These are phyloP conservation scores for Nakaseomyces bracarensis DNA, from an alignment of 1,139 yeast species.

Conservation along the genomic window DNA sequence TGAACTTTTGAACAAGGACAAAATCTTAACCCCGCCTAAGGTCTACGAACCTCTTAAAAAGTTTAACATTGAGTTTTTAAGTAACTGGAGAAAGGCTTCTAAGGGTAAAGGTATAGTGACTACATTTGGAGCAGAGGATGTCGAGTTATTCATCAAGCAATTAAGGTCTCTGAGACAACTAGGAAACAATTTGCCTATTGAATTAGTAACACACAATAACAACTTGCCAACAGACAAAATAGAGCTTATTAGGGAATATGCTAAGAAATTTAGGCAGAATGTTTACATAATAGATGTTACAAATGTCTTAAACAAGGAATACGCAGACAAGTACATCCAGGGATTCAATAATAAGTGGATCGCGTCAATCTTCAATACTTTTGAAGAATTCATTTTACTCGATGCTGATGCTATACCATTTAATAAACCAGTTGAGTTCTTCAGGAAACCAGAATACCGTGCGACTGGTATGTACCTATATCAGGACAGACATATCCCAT, in stretches of 20 bases:
- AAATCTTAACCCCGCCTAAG: conserved; percentile 9
- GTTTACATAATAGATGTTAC: conserved; percentile 1
- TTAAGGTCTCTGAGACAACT: not conserved
- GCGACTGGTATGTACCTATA: conserved; percentile 37
- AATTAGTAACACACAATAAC: conserved; percentile 2
- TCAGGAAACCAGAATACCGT: conserved; percentile 32
- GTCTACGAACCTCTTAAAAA: conserved; percentile 7
- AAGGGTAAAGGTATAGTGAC: conserved; percentile 26
- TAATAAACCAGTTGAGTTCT: conserved; percentile 14
- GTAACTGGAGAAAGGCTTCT: conserved; percentile 32
- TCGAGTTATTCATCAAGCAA: not conserved
- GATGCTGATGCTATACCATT: conserved; percentile 51
- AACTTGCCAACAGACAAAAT: not conserved
- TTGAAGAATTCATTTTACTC: conserved; percentile 40
- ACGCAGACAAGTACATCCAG: conserved; percentile 11
- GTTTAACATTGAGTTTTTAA: conserved; percentile 22
- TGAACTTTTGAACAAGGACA: conserved; percentile 13
- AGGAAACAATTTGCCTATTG: conserved; percentile 6
- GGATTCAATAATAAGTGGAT: conserved; percentile 40
- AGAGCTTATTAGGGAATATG: not conserved
- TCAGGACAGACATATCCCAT: conserved; percentile 39
- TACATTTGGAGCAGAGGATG: conserved; percentile 1
- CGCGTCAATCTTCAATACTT: conserved; percentile 42
- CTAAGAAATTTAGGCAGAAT: not conserved
- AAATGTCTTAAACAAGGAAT: conserved; percentile 2